Conservation (phyloP, 768 basidiomycete species). For the Psilocybe cubensis region DNA sequence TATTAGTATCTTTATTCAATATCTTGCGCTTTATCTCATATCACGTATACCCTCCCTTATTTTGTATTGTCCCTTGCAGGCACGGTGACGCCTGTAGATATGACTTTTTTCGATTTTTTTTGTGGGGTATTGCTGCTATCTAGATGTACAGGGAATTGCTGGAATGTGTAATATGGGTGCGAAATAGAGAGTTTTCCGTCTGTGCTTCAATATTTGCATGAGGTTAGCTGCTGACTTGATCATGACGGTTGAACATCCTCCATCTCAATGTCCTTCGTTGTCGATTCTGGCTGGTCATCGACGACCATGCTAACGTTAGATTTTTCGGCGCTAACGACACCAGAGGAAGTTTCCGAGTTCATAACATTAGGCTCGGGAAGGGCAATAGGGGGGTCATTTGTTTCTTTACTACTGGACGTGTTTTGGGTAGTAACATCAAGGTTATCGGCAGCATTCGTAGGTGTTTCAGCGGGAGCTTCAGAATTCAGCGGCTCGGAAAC, state of each 20-base stretch:
- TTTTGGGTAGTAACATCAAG: background rate
- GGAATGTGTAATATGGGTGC: background rate
- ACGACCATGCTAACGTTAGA: conserved; percentile 4
- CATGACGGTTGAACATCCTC: background rate
- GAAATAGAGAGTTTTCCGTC: background rate
- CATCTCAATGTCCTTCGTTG: conserved; percentile 14
- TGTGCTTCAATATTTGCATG: background rate
- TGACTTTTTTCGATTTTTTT: conserved; percentile 1
- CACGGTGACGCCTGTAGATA: background rate
- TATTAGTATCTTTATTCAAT: conserved; percentile 39
- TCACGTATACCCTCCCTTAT: conserved; percentile 19
- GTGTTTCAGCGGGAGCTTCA: background rate
- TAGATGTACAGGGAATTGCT: conserved; percentile 2
- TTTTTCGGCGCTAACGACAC: conserved; percentile 2
- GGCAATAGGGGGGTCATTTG: background rate
- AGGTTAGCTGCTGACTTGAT: background rate
- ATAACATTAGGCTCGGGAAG: conserved; percentile 1
- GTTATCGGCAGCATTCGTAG: background rate
- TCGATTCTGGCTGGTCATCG: background rate
- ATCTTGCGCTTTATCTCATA: conserved; percentile 26
- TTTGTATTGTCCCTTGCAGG: conserved; percentile 8
- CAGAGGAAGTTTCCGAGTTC: conserved; percentile 1
- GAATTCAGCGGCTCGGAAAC: background rate
- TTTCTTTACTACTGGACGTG: background rate
- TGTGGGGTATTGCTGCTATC: background rate